A percentile compares a stretch with the other conserved stretches of the same genome.
phyloP scores from a whole-genome alignment of 2,329 filamentous ascomycete genomes.

The Didymella pomorum region DNA sequence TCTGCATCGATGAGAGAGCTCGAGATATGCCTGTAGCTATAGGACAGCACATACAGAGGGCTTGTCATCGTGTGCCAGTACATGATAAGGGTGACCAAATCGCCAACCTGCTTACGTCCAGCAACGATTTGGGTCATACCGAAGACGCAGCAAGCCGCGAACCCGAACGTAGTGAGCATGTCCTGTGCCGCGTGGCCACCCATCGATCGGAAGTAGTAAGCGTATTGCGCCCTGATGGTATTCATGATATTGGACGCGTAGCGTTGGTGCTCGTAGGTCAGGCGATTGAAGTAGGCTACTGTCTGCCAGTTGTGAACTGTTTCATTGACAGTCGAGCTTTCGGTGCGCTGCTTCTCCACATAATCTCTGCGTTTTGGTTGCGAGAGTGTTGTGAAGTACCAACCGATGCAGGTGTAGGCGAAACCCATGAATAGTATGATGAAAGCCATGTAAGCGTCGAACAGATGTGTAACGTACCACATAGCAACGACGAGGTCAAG shows the following conservation, averaged over 20 bases:
- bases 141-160: slow-evolving; percentile 60
- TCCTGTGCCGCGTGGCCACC: slow-evolving; percentile 54
- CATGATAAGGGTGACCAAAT: slow-evolving; percentile 69
- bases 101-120: slow-evolving; percentile 62
- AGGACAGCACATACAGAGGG: slow-evolving; percentile 61
- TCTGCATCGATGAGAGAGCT: slow-evolving; percentile 71
- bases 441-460: slow-evolving; percentile 62
- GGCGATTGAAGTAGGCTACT: slow-evolving; percentile 66
- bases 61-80: slow-evolving; percentile 65
- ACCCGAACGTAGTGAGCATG: slow-evolving; percentile 58
- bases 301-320: slow-evolving; percentile 68
- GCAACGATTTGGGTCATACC: slow-evolving; percentile 63
- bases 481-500: slow-evolving; percentile 69
- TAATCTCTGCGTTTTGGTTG: slow-evolving; percentile 52
- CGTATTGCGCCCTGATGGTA: slow-evolving; percentile 47
- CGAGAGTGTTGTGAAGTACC: slow-evolving; percentile 55
- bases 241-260: slow-evolving; percentile 55
- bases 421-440: slow-evolving; percentile 50
- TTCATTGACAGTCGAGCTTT: slow-evolving; percentile 65
- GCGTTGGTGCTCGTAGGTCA: slow-evolving; percentile 61
- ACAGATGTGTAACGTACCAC: slow-evolving; percentile 67
- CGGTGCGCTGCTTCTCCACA: slow-evolving; percentile 57
- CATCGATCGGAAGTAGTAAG: slow-evolving; percentile 44
- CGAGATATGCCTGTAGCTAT: slow-evolving; percentile 58
- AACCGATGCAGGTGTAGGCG: slow-evolving; percentile 62